Conservation (phyloP, 441 rosid species). For the Melastoma candidum region DNA sequence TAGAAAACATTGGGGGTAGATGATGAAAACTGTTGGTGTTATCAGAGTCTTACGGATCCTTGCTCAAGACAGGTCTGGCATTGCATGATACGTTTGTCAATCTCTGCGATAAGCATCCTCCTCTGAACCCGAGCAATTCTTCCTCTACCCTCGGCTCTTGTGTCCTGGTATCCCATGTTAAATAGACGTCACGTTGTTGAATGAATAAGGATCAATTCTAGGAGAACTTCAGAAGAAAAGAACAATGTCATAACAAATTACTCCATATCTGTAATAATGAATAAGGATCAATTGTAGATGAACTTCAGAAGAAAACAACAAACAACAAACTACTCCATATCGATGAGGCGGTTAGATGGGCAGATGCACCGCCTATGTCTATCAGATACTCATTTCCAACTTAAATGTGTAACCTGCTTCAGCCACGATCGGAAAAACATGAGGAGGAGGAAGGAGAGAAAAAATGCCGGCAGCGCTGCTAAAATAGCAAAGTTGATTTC, state of each 20-base stretch:
- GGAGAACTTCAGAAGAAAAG: too few species aligned
- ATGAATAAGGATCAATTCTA: not conserved
- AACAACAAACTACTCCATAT: too few species aligned
- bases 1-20: not conserved
- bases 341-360: not conserved
- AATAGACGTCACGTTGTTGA: not conserved
- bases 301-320: too few species aligned
- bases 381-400: not conserved
- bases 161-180: constrained; percentile 39
- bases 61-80: constrained; percentile 63
- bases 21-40: too few species aligned
- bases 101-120: constrained; percentile 35
- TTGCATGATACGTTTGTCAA: constrained; percentile 77
- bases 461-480: constrained; percentile 92
- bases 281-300: not conserved
- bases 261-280: not conserved
- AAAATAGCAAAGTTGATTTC: constrained; percentile 94
- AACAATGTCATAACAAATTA: too few species aligned
- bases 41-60: constrained; percentile 53
- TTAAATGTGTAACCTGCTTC: constrained; percentile 37
- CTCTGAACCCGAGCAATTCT: constrained; percentile 47
- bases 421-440: constrained; percentile 66
- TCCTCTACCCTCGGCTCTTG: constrained; percentile 89
- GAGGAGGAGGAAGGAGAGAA: constrained; percentile 55
- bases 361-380: not conserved